Evolutionary conservation across 495 filamentous ascomycete genomes (phyloP), one percentile per base, ranked within the genome.

Genomic region (Hypoxylon intermedium): DNA sequence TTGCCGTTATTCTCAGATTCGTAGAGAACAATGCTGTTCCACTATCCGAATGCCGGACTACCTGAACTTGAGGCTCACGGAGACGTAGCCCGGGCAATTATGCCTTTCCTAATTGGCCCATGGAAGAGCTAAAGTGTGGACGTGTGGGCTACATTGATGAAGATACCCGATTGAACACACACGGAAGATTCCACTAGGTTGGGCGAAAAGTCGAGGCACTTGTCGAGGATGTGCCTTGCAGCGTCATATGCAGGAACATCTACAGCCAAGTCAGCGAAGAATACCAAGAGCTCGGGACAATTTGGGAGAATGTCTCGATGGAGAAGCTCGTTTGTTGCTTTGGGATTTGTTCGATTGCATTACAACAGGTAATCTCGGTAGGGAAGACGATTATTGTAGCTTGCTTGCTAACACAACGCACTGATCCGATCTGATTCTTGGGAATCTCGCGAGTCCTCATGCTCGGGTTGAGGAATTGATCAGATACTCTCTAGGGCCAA

Each of bases 211-310:
- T 4, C 37, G 26, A 45, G 16, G 38, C 12, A 20, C 20, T 23
- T 15, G 9, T 52, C 45, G 19, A 33, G 47, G 53, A 43, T 63
- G 33, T 43, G 30, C 53, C 60, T 40, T 63, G 53, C 19, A 63
- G 40, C 6, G 9, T 24, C 38, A 44, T 50, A 41, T 44, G 49
- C 37, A 50, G 21, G 43, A 28, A 50, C 44, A 36, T 40, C 11
- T 36, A 31, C 48, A 2, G 18, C 24, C 9, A 15, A 43, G 55
- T 30, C 9, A 36, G 41, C 42, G 19, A 36, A 30, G 18, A 42
- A 64, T 49, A n/a, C 60, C 60, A 64, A 64, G 53, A 47, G 53
- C 42, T 54, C 54, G 60, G 60, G 37, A 53, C 60, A 28, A 45
- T 44, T 33, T 51, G n/a, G 47, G 36, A 58, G 6, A 58, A 58